phyloP scores from a whole-genome alignment of 1,139 yeast species.

The Barnettozyma hawaiiensis region DNA sequence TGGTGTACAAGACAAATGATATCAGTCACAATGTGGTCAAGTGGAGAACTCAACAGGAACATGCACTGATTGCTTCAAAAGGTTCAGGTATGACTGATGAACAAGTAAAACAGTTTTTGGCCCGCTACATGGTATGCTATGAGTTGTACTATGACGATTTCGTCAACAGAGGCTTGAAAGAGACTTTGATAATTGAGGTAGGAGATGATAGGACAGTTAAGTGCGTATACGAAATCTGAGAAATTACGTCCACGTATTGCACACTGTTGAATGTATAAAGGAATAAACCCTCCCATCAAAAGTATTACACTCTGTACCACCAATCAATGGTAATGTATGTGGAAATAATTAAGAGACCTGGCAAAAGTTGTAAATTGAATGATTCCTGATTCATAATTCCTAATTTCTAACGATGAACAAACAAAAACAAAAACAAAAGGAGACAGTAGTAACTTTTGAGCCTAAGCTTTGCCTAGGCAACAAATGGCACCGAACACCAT shows the following conservation, averaged over 20 bases:
- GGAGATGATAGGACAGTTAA: constrained; percentile 23
- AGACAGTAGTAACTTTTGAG: neutral
- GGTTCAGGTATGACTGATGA: constrained; percentile 81
- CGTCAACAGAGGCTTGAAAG: constrained; percentile 25
- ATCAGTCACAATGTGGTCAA: constrained; percentile 58
- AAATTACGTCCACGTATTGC: too few relatives aligned
- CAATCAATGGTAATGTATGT: too few relatives aligned
- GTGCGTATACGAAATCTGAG: neutral
- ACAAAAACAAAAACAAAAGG: neutral
- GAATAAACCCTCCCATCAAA: too few relatives aligned
- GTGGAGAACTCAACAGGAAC: constrained; percentile 90
- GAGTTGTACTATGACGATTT: constrained; percentile 55
- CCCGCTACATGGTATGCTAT: constrained; percentile 85
- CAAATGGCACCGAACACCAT: neutral
- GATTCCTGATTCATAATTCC: too few relatives aligned
- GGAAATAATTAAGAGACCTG: too few relatives aligned
- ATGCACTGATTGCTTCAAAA: constrained; percentile 41
- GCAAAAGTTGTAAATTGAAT: too few relatives aligned
- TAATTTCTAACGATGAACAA: too few relatives aligned
- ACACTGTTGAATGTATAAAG: too few relatives aligned
- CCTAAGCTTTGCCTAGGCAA: neutral
- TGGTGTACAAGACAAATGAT: constrained; percentile 38
- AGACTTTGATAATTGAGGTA: constrained; percentile 30
- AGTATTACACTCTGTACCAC: too few relatives aligned
- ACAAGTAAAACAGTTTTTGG: constrained; percentile 61